Conservation (phyloP, 2,329 filamentous ascomycete species). For the Diplodia sapinea region DNA sequence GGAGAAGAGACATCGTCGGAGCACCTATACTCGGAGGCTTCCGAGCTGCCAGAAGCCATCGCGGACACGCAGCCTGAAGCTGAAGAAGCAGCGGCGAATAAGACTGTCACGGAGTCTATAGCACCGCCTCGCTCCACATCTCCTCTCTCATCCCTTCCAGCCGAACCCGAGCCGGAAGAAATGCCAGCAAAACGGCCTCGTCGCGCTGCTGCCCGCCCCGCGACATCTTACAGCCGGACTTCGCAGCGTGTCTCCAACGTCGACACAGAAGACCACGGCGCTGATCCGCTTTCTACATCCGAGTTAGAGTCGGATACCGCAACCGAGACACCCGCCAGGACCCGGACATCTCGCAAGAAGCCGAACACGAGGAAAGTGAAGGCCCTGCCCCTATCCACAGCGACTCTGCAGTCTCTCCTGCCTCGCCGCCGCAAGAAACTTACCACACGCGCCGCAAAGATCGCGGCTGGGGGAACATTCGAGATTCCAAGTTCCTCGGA, state of each 20-base stretch:
- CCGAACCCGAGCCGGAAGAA: constrained; percentile 34
- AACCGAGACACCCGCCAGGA: constrained; percentile 28
- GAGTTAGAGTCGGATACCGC: constrained; percentile 48
- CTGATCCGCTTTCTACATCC: constrained; percentile 32
- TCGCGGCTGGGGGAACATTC: constrained; percentile 43
- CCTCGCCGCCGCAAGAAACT: constrained; percentile 46
- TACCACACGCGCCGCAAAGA: neutral
- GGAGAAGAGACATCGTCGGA: neutral
- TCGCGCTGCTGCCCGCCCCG: neutral
- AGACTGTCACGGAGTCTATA: constrained; percentile 43
- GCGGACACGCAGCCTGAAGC: constrained; percentile 24
- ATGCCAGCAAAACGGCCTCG: constrained; percentile 19
- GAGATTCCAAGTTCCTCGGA: constrained; percentile 48
- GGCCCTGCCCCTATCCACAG: constrained; percentile 45
- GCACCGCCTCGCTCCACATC: constrained; percentile 54
- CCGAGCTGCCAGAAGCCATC: constrained; percentile 1
- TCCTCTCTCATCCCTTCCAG: neutral
- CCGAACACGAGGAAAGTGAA: neutral
- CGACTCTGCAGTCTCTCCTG: constrained; percentile 52
- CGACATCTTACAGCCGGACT: constrained; percentile 18
- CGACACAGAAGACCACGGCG: constrained; percentile 33
- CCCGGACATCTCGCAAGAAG: constrained; percentile 20
- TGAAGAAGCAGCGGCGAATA: neutral
- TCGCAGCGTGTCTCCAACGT: constrained; percentile 32
- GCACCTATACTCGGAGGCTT: constrained; percentile 26